phyloP scores from a whole-genome alignment of 164 flowering plant species.

The Magnolia officinalis region DNA sequence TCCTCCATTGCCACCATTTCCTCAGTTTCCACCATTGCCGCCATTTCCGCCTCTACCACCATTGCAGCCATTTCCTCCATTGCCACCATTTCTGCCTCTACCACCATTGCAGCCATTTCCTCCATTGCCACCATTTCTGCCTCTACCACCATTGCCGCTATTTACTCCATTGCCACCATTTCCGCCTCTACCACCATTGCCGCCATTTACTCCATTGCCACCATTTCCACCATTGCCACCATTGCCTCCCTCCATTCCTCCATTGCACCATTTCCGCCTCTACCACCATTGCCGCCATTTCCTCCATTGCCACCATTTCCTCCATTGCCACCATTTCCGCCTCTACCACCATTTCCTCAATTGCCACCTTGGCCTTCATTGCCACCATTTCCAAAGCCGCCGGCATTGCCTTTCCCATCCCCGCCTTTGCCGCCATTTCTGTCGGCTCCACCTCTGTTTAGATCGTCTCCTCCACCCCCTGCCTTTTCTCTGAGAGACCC shows the following conservation, averaged over 20 bases:
- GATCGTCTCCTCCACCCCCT: slow-evolving; percentile 1
- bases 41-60: slow-evolving; percentile 17
- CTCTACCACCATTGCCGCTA: neutral
- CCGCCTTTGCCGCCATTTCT: slow-evolving; percentile 5
- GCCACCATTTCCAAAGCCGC: slow-evolving; percentile 1
- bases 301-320: slow-evolving; percentile 7
- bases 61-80: too few species aligned
- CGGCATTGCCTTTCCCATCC: slow-evolving; percentile 7
- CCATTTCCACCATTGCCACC: slow-evolving; percentile 9
- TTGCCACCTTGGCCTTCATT: slow-evolving; percentile 9
- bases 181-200: slow-evolving; percentile 22
- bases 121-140: slow-evolving; percentile 3
- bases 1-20: neutral
- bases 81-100: neutral
- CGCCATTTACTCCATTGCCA: slow-evolving; percentile 14
- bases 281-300: slow-evolving; percentile 22
- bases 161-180: neutral
- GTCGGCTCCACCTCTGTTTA: too few species aligned
- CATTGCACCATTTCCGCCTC: too few species aligned
- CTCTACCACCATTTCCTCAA: neutral
- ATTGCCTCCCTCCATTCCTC: too few species aligned
- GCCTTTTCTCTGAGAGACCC: too few species aligned
- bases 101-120: slow-evolving; percentile 22
- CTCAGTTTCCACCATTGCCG: slow-evolving; percentile 1
- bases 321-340: neutral